Evolutionary conservation across 2,329 filamentous ascomycete genomes (phyloP).

Genomic region (Myriosclerotinia scirpicola): DNA sequence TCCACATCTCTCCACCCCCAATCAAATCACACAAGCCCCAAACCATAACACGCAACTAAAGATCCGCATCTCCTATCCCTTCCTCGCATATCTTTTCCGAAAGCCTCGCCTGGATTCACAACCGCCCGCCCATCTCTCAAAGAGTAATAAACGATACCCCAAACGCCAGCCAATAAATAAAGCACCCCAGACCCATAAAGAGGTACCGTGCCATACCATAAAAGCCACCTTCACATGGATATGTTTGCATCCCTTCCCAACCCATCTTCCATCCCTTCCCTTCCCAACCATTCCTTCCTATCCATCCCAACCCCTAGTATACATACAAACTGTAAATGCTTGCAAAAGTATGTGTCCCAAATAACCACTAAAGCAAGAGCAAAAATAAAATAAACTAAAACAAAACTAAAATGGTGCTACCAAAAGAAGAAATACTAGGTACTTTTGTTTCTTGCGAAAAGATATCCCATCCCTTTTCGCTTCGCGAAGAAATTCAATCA

Average conservation of each 20-base stretch:
- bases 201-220: slow-evolving; percentile 6
- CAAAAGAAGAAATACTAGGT: slow-evolving; percentile 9
- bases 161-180: slow-evolving; percentile 13
- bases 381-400: neutral
- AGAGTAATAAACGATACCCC: slow-evolving; percentile 1
- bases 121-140: neutral
- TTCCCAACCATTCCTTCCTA: neutral
- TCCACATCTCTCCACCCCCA: no score
- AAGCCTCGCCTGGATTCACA: neutral
- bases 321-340: slow-evolving; percentile 14
- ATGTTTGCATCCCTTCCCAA: slow-evolving; percentile 7
- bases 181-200: neutral
- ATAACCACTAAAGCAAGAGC: slow-evolving; percentile 13
- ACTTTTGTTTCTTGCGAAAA: slow-evolving; percentile 18
- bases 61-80: neutral
- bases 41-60: no score
- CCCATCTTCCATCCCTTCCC: slow-evolving; percentile 1
- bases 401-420: slow-evolving; percentile 7
- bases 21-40: no score
- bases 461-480: slow-evolving; percentile 8
- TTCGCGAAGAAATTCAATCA: slow-evolving; percentile 13
- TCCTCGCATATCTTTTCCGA: neutral
- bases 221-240: slow-evolving; percentile 11
- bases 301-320: slow-evolving; percentile 14
- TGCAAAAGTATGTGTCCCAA: slow-evolving; percentile 13